Base-by-base conservation (phyloP, 192 early-diverging fungal species). In the Jimgerdemannia flammicorona region DNA sequence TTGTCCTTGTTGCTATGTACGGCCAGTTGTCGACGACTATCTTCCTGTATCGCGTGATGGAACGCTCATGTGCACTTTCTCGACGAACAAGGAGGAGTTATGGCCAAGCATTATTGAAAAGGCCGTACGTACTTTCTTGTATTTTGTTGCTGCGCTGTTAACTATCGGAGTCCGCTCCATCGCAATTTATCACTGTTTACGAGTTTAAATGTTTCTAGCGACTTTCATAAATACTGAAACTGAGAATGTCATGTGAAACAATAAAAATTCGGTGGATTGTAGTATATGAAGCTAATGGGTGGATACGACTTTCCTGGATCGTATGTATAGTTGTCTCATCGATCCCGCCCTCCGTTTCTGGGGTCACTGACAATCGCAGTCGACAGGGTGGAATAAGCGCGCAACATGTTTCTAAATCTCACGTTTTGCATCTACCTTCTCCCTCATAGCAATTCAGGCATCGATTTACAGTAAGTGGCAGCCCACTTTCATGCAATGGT, bases 261-360 rank as follows among this genome's bases (percentile, higher is more conserved):
- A 54, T 54, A 54, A 54, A 54, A 7, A n/a, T 11, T 11, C 49
- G 4, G 49, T 54, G 49, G 49, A 54, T 44, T 63, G 29, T 72
- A 88, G 75, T 98, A 96, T 76, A 90, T 97, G 90, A 98, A 98
- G 81, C 79, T 97, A 2, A 95, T 95, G 93, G 96, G 96, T 66
- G 96, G 96, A 19, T 98, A 97, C 78, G 92, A 94, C 77, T 98
- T 97, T 80, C 95, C 94, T 2, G 96, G 95, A 67, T 96, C 95
- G 83, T 89, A 85, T 77, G 87, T 87, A 17, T 42, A 40, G n/a
- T 65, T 65, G 19, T 42, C 54, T n/a, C n/a, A n/a, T n/a, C n/a
- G n/a, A n/a, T n/a, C n/a, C n/a, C n/a, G n/a, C n/a, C n/a, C n/a
- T n/a, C n/a, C n/a, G n/a, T n/a, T n/a, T n/a, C n/a, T n/a, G n/a